Conservation (phyloP, 257 asterid genomes). For the Scutellaria minor region DNA sequence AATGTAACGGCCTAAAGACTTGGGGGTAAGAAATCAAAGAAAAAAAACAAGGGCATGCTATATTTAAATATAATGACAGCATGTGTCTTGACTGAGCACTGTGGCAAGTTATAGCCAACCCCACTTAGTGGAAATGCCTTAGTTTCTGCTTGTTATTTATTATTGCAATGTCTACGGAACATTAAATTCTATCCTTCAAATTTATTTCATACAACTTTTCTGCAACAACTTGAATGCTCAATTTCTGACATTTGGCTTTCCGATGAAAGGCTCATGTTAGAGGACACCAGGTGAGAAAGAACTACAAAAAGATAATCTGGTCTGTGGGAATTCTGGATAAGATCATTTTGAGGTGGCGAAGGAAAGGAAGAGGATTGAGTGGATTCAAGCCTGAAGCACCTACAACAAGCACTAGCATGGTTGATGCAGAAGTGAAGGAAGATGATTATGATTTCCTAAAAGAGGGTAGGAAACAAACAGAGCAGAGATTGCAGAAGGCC, state of each 20-base stretch:
- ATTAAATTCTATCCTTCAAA: not conserved
- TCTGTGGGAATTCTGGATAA: conserved; percentile 90
- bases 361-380: conserved; percentile 90
- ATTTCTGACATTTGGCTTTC: conserved; percentile 40
- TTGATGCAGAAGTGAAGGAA: conserved; percentile 53
- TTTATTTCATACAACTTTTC: conserved; percentile 3
- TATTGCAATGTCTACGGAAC: conserved; percentile 4
- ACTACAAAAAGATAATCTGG: conserved; percentile 80
- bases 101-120: not conserved
- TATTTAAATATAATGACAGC: not conserved
- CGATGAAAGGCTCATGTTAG: conserved; percentile 86
- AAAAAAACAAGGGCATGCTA: not conserved
- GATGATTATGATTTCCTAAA: conserved; percentile 85
- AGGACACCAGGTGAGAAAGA: conserved; percentile 96
- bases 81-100: not conserved
- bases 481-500: conserved; percentile 79
- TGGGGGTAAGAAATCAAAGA: not conserved
- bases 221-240: conserved; percentile 14
- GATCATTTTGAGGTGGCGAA: conserved; percentile 81
- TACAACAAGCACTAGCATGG: conserved; percentile 50
- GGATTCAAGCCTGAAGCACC: conserved; percentile 69
- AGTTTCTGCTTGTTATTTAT: not conserved
- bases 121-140: not conserved
- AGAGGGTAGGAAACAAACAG: conserved; percentile 90
- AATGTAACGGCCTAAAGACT: conserved; percentile 1